Percentiles rank a stretch among this genome's conserved stretches.
phyloP scores from a whole-genome alignment of 108 stramenopile genomes.

The Skeletonema grethae region DNA sequence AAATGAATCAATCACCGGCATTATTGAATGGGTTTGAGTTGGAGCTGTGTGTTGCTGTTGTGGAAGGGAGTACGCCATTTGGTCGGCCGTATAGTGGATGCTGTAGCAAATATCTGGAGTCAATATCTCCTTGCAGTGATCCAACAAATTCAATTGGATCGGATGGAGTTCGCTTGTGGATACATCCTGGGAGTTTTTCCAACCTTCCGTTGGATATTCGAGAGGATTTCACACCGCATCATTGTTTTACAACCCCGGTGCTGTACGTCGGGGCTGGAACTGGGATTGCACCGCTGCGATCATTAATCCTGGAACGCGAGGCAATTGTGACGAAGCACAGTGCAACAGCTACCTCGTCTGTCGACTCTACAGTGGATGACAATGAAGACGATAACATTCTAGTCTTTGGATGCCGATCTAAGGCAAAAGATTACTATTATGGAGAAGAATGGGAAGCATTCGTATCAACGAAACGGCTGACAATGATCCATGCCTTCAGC shows the following conservation, averaged over 20 bases:
- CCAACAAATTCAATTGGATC: conserved; percentile 3
- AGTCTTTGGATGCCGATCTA: conserved; percentile 81
- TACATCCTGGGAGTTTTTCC: conserved; percentile 73
- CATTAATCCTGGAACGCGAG: conserved; percentile 71
- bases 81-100: conserved; percentile 75
- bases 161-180: conserved; percentile 61
- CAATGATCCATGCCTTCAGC: conserved; percentile 72
- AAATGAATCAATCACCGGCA: not conserved
- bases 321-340: conserved; percentile 21
- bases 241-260: conserved; percentile 60
- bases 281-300: conserved; percentile 83
- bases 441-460: conserved; percentile 65
- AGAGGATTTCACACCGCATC: not conserved
- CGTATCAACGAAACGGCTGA: conserved; percentile 26
- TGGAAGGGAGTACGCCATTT: conserved; percentile 71
- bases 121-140: conserved; percentile 12
- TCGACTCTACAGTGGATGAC: not conserved
- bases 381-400: conserved; percentile 56
- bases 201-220: conserved; percentile 52
- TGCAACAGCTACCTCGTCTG: not conserved
- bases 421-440: conserved; percentile 73
- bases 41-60: conserved; percentile 79
- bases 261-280: conserved; percentile 85
- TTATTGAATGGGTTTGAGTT: conserved; percentile 47
- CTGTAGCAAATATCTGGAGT: conserved; percentile 67